Percentiles rank a stretch among this genome's conserved stretches.
These are phyloP conservation scores for Corymbia calophylla DNA, from an alignment of 441 rosid genomes.

Conservation along the genomic window DNA sequence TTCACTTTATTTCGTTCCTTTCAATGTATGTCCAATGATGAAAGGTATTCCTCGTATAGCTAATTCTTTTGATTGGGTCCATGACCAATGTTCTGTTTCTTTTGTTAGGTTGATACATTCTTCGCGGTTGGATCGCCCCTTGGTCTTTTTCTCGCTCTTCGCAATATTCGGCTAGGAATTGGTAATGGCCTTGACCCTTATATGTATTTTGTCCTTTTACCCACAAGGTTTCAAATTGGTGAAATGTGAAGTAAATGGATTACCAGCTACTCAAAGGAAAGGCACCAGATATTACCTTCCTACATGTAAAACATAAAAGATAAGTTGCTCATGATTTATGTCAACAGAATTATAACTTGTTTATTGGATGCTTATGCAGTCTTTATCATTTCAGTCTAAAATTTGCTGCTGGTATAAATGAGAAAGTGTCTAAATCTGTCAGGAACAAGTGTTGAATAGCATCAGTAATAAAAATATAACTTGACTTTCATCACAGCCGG, in stretches of 20 bases:
- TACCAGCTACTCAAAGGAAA: neutral
- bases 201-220: neutral
- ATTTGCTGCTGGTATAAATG: neutral
- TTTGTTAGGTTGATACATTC: slow-evolving; percentile 83
- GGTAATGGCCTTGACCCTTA: slow-evolving; percentile 31
- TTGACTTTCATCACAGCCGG: neutral
- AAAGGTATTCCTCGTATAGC: neutral
- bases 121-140: slow-evolving; percentile 99
- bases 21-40: neutral
- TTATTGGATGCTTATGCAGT: neutral
- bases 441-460: neutral
- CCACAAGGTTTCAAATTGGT: neutral
- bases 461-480: neutral
- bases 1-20: neutral
- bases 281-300: neutral
- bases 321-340: neutral
- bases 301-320: neutral
- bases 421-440: neutral
- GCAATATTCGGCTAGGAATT: slow-evolving; percentile 79
- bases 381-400: neutral
- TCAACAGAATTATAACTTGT: neutral
- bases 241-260: neutral
- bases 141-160: slow-evolving; percentile 92
- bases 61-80: neutral
- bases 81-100: neutral